Percentiles rank a stretch among this genome's conserved stretches.
phyloP scores from a whole-genome alignment of 176 grass and related monocot species.

The Raddia guianensis region DNA sequence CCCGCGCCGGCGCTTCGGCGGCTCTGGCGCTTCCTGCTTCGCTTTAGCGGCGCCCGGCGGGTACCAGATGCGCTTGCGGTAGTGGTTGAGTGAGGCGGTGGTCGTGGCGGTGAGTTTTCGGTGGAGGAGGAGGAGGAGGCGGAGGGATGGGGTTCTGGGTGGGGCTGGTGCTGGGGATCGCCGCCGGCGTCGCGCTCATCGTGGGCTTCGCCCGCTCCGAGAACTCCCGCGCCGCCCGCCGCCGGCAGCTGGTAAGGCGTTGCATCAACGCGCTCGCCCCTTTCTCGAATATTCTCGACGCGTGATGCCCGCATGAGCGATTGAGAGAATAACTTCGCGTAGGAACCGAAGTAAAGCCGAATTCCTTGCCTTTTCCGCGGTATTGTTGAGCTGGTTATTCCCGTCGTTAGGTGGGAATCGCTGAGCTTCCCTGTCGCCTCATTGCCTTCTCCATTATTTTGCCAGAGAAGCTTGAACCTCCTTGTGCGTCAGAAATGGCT shows the following conservation, averaged over 20 bases:
- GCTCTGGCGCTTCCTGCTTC: background rate
- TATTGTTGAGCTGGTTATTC: background rate
- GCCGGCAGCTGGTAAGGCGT: slow-evolving; percentile 49
- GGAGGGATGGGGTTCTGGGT: slow-evolving; percentile 55
- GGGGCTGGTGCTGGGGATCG: slow-evolving; percentile 56
- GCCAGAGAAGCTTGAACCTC: slow-evolving; percentile 1
- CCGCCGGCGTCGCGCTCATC: slow-evolving; percentile 49
- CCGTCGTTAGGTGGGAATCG: slow-evolving; percentile 27
- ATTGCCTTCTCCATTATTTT: background rate
- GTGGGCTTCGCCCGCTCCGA: slow-evolving; percentile 60
- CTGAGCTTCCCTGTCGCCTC: slow-evolving; percentile 12
- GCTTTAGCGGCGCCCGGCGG: background rate
- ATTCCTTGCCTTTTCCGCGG: background rate
- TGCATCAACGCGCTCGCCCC: background rate
- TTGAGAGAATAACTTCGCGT: background rate
- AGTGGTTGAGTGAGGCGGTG: background rate
- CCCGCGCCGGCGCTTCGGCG: background rate
- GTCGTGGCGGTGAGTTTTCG: background rate
- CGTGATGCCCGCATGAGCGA: background rate
- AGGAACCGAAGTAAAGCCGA: slow-evolving; percentile 1
- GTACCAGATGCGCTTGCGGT: slow-evolving; percentile 22
- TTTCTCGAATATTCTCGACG: background rate
- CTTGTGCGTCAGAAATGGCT: background rate
- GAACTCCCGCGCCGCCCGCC: slow-evolving; percentile 53
- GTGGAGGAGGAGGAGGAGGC: background rate